Conservation (phyloP, 495 filamentous ascomycete species). For the Pseudoneurospora amorphoporcata region DNA sequence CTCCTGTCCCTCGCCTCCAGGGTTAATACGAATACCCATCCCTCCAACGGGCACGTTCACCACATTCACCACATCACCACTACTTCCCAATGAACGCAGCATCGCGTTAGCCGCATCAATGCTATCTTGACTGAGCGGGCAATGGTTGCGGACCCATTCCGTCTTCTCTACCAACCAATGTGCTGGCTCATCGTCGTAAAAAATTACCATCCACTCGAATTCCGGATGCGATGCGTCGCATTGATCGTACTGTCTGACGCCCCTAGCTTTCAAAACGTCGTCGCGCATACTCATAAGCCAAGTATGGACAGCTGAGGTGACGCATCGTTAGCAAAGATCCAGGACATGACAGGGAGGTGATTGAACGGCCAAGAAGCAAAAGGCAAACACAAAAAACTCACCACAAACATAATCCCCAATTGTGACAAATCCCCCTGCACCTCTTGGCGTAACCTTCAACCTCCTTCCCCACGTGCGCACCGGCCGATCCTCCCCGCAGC, state of each 20-base stretch:
- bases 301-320: conserved; percentile 5
- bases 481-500: conserved; percentile 4
- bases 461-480: conserved; percentile 4
- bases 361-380: background rate
- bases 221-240: background rate
- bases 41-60: background rate
- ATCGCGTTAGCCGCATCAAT: background rate
- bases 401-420: conserved; percentile 6
- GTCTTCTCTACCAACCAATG: background rate
- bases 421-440: background rate
- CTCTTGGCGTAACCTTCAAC: conserved; percentile 1
- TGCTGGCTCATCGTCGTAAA: background rate
- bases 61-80: background rate
- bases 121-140: background rate
- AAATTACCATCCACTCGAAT: conserved; percentile 4
- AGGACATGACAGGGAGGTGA: background rate
- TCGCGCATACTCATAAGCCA: conserved; percentile 8
- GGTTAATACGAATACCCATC: background rate
- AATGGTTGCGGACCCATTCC: background rate
- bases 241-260: background rate
- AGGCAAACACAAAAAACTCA: background rate
- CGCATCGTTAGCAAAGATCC: background rate
- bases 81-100: background rate
- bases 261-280: background rate
- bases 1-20: background rate